Evolutionary conservation across 2,329 filamentous ascomycete species (phyloP).

Genomic region (Phialophora expanda): DNA sequence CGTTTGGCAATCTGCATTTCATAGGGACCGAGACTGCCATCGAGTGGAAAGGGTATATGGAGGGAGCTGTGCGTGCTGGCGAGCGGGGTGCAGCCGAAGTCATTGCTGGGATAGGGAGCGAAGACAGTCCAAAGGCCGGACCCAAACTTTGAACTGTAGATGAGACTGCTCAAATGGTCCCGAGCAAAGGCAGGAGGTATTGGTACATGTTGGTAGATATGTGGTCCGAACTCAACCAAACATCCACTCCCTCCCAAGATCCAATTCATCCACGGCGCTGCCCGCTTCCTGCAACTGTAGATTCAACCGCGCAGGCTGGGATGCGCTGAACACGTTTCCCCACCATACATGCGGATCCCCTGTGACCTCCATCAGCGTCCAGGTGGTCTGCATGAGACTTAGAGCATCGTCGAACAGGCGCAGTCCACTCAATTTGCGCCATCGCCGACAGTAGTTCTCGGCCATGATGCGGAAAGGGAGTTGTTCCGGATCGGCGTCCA

Average conservation of each 20-base stretch:
- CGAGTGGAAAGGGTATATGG: slow-evolving; percentile 65
- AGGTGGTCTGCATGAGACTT: slow-evolving; percentile 4
- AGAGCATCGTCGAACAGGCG: neutral
- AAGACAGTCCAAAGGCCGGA: no score
- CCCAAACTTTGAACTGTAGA: no score
- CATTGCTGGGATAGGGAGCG: slow-evolving; percentile 48
- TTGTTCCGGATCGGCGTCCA: neutral
- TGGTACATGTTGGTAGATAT: no score
- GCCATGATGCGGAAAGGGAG: slow-evolving; percentile 11
- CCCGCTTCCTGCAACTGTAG: no score
- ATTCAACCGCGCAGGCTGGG: no score
- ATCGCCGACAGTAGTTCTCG: slow-evolving; percentile 14
- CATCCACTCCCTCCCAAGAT: no score
- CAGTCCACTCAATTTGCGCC: slow-evolving; percentile 4
- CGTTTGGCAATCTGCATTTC: slow-evolving; percentile 55
- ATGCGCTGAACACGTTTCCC: slow-evolving; percentile 1
- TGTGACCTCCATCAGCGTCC: neutral
- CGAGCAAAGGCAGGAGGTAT: no score
- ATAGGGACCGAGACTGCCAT: slow-evolving; percentile 60
- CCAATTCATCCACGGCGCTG: no score
- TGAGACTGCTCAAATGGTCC: no score
- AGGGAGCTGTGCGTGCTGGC: slow-evolving; percentile 59
- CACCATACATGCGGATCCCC: slow-evolving; percentile 12
- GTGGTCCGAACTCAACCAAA: no score
- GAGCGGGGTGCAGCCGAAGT: slow-evolving; percentile 51